Base-by-base conservation (phyloP, 495 filamentous ascomycete species). In the Penicillium ochrochloron region DNA sequence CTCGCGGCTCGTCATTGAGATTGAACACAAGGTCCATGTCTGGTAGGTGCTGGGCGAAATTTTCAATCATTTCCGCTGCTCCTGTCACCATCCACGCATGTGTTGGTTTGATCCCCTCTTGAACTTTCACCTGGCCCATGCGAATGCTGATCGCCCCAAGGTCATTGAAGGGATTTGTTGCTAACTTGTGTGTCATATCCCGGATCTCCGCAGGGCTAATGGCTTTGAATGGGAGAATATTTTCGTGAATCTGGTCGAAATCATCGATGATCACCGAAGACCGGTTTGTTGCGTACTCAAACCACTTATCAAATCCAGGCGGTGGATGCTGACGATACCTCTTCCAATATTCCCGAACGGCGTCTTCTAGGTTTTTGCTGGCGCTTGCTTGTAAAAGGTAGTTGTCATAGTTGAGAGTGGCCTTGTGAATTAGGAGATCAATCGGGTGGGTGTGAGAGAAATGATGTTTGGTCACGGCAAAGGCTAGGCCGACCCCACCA, bases 11-110 rank as follows among this genome's bases (percentile, higher is more conserved):
- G 66, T 93, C 90, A 48, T 91, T 86, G 27, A 92, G 68, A 71
- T 95, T 96, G 76, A 96, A 88, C 0, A 89, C 88, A 39, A 96
- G 75, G 62, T 92, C 89, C 90, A 96, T 92, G 57, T 92, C 85
- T 1, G 91, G 92, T 6, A 96, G 82, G 66, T 89, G 81, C 62
- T 89, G 66, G n/a, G 83, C 81, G 60, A 94, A 94, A 1, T 82
- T 76, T 39, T 87, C 80, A 46, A 93, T 88, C 79, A 92, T 87
- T 0, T 83, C 76, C 15, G 82, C 81, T 31, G 91, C 83, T 37
- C 84, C 85, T 29, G 80, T 72, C 15, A 89, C 80, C 77, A 76
- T 89, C 86, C 75, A 91, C 33, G 70, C 82, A 76, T 75, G 78
- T 15, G 76, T 87, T 68, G 70, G 87, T 67, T 75, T 73, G 63